Percentiles rank a stretch among this genome's conserved stretches.
phyloP scores from a whole-genome alignment of 2,329 filamentous ascomycete genomes.

The Drechslerella coelobrocha region DNA sequence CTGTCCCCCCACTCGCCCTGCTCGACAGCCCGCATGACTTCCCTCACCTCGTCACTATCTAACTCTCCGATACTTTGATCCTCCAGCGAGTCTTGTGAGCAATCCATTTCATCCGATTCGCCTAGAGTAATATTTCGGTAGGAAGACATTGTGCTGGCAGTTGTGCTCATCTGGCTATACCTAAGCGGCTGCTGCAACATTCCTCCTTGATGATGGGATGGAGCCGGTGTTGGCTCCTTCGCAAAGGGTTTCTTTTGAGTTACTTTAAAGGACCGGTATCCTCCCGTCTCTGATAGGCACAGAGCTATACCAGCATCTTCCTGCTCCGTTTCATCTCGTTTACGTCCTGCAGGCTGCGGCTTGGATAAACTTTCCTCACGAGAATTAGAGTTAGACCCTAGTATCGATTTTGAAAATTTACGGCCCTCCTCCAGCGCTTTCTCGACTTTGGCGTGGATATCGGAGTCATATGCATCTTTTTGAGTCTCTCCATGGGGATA shows the following conservation, averaged over 20 bases:
- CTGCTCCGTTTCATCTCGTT: neutral
- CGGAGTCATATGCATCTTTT: slow-evolving; percentile 22
- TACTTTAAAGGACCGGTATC: neutral
- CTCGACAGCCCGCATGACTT: slow-evolving; percentile 26
- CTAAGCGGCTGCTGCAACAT: neutral
- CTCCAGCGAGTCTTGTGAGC: slow-evolving; percentile 30
- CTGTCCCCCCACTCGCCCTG: slow-evolving; percentile 30
- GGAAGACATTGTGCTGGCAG: slow-evolving; percentile 6
- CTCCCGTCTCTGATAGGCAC: neutral
- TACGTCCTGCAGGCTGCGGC: neutral
- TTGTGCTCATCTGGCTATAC: neutral
- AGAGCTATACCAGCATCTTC: slow-evolving; percentile 13
- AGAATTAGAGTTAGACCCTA: neutral
- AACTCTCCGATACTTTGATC: slow-evolving; percentile 15
- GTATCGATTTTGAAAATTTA: slow-evolving; percentile 27
- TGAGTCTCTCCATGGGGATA: slow-evolving; percentile 37
- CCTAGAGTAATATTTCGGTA: neutral
- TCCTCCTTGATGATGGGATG: neutral
- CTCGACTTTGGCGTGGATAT: slow-evolving; percentile 28
- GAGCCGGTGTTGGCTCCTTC: neutral
- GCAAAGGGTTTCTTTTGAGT: neutral
- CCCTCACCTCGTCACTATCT: slow-evolving; percentile 24
- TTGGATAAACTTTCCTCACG: neutral
- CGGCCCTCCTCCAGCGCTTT: slow-evolving; percentile 29
- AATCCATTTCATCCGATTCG: slow-evolving; percentile 18